Evolutionary conservation across 371 early-diverging fungal species (phyloP).

Genomic region (Rhizopus arrhizus): DNA sequence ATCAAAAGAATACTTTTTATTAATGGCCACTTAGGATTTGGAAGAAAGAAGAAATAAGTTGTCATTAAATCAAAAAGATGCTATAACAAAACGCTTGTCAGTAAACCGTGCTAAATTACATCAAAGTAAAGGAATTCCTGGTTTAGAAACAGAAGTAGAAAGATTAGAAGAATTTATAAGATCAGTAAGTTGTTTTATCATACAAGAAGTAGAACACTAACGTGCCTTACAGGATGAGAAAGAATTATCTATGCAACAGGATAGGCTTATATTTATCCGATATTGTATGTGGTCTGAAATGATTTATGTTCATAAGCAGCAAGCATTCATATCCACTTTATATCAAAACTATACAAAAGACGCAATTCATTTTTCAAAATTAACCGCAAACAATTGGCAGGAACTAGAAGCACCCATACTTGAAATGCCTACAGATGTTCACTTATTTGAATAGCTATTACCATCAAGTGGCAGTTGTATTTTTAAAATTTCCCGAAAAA

Average conservation of each 20-base stretch:
- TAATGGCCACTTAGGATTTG: slow-evolving; percentile 28
- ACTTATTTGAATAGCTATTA: slow-evolving; percentile 34
- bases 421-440: slow-evolving; percentile 53
- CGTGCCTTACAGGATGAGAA: slow-evolving; percentile 82
- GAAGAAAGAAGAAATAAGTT: slow-evolving; percentile 36
- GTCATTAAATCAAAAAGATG: slow-evolving; percentile 42
- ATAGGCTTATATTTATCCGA: slow-evolving; percentile 38
- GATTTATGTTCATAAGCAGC: slow-evolving; percentile 54
- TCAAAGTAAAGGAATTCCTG: slow-evolving; percentile 49
- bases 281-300: slow-evolving; percentile 51
- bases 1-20: slow-evolving; percentile 12
- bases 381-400: slow-evolving; percentile 63
- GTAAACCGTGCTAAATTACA: slow-evolving; percentile 42
- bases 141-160: slow-evolving; percentile 47
- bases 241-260: slow-evolving; percentile 74
- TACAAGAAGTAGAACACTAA: neutral
- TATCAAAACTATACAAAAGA: slow-evolving; percentile 68
- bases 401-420: slow-evolving; percentile 50
- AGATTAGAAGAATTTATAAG: slow-evolving; percentile 39
- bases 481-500: slow-evolving; percentile 1
- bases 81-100: slow-evolving; percentile 36
- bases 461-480: neutral
- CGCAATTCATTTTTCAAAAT: slow-evolving; percentile 57
- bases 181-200: slow-evolving; percentile 26
- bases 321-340: slow-evolving; percentile 58